Base-by-base conservation (phyloP, 805 yeast species). In the Metschnikowia dekortorum region DNA sequence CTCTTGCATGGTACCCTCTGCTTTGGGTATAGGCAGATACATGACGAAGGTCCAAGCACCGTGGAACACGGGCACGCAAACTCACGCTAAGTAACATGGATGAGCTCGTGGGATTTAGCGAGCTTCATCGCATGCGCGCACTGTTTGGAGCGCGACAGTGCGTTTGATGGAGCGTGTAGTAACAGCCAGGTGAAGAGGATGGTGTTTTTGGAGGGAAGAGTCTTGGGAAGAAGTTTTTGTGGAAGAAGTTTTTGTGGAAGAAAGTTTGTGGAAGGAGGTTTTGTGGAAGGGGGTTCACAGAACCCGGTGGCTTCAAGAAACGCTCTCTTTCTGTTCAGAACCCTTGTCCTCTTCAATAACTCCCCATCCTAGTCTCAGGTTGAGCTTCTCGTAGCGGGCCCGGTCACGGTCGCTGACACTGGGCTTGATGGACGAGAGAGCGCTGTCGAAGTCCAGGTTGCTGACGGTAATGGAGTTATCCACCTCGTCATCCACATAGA, bases 361-460 rank as follows among this genome's bases (percentile, higher is more conserved):
- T 29, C 81, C 81, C 90, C 89, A 84, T 0, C 90, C 92, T 80
- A 89, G 76, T 54, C 83, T 76, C 63, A 80, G 84, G 57, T 85
- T 87, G 61, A 89, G 69, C 55, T 76, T 73, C 51, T 88, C 94
- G 63, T 91, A 91, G 61, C 84, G 87, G 39, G 72, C 59, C 54
- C 97, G 78, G 62, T 91, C 97, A 53, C 74, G 77, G 62, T 89
- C 97, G 57, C 90, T 84, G 5, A 92, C 99, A 64, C 96, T 87
- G 0, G 98, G 97, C 54, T 85, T 84, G 16, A 94, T 89, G 54
- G 81, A 82, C 32, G 72, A 71, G 52, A 94, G 76, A 0, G 98
- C 97, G 8, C 57, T 61, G 36, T 74, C 73, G 59, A 92, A 92
- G 65, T 94, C 96, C 1, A 70, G 76, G 49, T 63, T 64, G 0